A percentile compares a stretch with the other conserved stretches of the same genome.
These are phyloP conservation scores for Arthroderma sp. DNA, from an alignment of 2,329 filamentous ascomycete genomes.

Conservation along the genomic window DNA sequence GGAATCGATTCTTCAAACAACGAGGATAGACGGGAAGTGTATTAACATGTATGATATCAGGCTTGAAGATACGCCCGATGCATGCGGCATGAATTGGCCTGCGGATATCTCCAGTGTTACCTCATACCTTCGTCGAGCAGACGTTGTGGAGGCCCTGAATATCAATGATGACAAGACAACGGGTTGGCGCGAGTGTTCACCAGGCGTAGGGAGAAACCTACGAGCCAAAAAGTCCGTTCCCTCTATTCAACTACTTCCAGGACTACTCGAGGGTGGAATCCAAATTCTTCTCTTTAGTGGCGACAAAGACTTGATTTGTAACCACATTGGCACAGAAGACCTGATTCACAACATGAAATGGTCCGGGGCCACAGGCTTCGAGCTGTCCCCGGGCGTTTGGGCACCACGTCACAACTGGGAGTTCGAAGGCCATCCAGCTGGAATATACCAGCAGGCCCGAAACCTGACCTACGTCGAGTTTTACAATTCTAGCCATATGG, in stretches of 20 bases:
- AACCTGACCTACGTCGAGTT: conserved; percentile 94
- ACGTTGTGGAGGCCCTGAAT: conserved; percentile 70
- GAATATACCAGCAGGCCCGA: conserved; percentile 86
- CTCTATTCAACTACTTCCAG: conserved; percentile 61
- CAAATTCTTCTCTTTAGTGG: conserved; percentile 83
- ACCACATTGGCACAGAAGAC: conserved; percentile 85
- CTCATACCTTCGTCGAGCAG: conserved; percentile 71
- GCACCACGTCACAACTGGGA: conserved; percentile 89
- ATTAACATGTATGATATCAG: conserved; percentile 97
- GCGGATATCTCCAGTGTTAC: conserved; percentile 66
- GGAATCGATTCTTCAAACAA: conserved; percentile 58
- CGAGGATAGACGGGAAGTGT: conserved; percentile 49
- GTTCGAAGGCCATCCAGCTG: conserved; percentile 76
- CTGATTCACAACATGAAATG: conserved; percentile 83
- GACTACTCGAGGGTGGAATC: conserved; percentile 58
- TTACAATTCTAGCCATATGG: conserved; percentile 96
- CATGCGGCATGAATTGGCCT: conserved; percentile 97
- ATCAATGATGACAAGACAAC: conserved; percentile 69
- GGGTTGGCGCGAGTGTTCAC: conserved; percentile 85
- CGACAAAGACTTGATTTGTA: conserved; percentile 90
- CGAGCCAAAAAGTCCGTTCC: conserved; percentile 58
- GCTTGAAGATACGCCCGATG: conserved; percentile 63
- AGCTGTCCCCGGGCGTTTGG: conserved; percentile 72
- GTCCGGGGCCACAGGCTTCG: conserved; percentile 86
- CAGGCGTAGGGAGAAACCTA: conserved; percentile 63